A percentile compares a stretch with the other conserved stretches of the same genome.
Evolutionary conservation across 2,329 filamentous ascomycete species (phyloP).

Genomic region (Colletotrichum noveboracense): DNA sequence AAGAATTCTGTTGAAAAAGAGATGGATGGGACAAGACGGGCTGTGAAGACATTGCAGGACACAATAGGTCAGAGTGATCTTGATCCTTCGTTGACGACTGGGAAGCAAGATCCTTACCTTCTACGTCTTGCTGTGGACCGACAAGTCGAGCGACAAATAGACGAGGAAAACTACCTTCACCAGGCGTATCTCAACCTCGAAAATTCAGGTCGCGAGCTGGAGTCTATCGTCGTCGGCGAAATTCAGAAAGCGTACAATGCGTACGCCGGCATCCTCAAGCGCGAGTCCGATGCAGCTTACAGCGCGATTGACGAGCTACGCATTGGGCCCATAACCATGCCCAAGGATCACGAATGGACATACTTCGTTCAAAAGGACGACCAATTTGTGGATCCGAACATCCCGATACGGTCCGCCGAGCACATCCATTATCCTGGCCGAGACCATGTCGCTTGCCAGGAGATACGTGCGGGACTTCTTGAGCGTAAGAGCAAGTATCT

Average conservation of each 20-base stretch:
- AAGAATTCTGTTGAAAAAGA: slow-evolving; percentile 97
- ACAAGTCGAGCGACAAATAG: slow-evolving; percentile 89
- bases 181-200: slow-evolving; percentile 94
- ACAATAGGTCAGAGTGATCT: slow-evolving; percentile 79
- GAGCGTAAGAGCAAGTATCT: slow-evolving; percentile 99
- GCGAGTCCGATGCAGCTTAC: slow-evolving; percentile 85
- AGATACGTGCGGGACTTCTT: slow-evolving; percentile 88
- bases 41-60: slow-evolving; percentile 82
- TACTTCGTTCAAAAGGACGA: slow-evolving; percentile 81
- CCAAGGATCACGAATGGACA: slow-evolving; percentile 91
- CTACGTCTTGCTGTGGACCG: slow-evolving; percentile 85
- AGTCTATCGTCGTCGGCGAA: slow-evolving; percentile 95
- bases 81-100: slow-evolving; percentile 75
- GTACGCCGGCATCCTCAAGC: slow-evolving; percentile 88
- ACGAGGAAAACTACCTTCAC: slow-evolving; percentile 97
- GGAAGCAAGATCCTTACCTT: slow-evolving; percentile 92
- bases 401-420: slow-evolving; percentile 78
- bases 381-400: slow-evolving; percentile 84
- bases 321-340: slow-evolving; percentile 86
- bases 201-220: slow-evolving; percentile 90
- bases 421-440: slow-evolving; percentile 92
- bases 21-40: slow-evolving; percentile 82
- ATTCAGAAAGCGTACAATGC: slow-evolving; percentile 98
- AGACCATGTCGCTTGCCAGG: slow-evolving; percentile 79
- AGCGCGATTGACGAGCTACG: slow-evolving; percentile 81